Evolutionary conservation across 192 early-diverging fungal species (phyloP), one percentile per base, ranked within the genome.

Genomic region (Coemansia aciculifera): DNA sequence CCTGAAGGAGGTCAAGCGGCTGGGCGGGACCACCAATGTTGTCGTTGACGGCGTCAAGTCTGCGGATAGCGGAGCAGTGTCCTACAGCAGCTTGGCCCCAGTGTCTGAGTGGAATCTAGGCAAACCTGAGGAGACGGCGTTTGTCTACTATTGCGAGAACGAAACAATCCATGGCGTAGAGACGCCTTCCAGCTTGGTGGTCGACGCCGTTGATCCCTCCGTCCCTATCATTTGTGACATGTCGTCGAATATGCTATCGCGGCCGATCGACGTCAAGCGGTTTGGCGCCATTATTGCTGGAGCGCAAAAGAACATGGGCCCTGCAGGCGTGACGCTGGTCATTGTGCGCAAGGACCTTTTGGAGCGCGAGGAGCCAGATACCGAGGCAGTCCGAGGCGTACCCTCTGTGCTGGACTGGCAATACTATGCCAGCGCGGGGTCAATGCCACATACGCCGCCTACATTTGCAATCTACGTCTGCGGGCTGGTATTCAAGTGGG

Each of bases 101-200:
- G 77, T 81, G 43, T 62, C 71, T 8, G 84, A 88, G 56, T 96
- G 92, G 94, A 78, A 85, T 6, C 86, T 91, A 37, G 84, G 86
- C 17, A 85, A 82, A 42, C 75, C 89, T 6, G 77, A 75, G 31
- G 83, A 92, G 62, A 89, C 92, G 15, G 91, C 94, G 29, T 99
- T 90, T 69, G 88, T 98, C 11, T 99, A 95, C 76, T 97, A 96
- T 77, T 96, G 95, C 84, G 93, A 95, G 75, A 99, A 99, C 77
- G 98, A 99, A 79, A 99, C 98, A 1, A 90, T 99, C 44, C 93
- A 99, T 69, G 98, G 98, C 23, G 90, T 98, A 36, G 94, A 98
- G 79, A 74, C 89, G 3, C 88, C 90, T 10, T 71, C 85, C 9
- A 60, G 68, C 37, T 29, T 75, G 13, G 78, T 84, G 1, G 71